Base-by-base conservation (phyloP, 2,329 filamentous ascomycete species). In the Ophiocordyceps camponoti-floridani region DNA sequence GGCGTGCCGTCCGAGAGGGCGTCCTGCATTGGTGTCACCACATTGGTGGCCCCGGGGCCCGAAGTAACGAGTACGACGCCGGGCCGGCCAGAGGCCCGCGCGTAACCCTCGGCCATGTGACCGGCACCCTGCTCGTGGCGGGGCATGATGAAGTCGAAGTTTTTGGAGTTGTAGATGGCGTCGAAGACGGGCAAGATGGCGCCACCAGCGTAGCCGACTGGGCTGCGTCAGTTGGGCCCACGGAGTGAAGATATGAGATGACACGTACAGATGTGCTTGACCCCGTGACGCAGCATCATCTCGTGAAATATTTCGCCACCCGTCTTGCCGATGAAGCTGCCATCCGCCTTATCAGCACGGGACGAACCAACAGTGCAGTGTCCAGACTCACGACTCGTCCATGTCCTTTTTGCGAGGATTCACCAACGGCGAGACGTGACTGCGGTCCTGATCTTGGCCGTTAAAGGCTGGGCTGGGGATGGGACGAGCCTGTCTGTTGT, bases 61-160 rank as follows among this genome's bases (percentile, higher is more conserved):
- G 91, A 96, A 35, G 91, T 98, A 51, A 98, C 91, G 48, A 98
- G 72, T 46, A 98, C 91, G 46, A 96, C 91, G 59, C 91, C 91
- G 47, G 88, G 87, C 67, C 87, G 88, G 54, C 91, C 91, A 44
- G 83, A 89, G 47, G 87, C 89, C 56, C 91, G 81, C 46, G 91
- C 91, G 61, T 96, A 96, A 44, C 91, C 91, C 66, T 96, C 82
- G 14, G 91, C 91, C 91, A 96, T 98, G 67, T 98, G 91, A 51
- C 91, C 91, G 47, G 91, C 91, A 52, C 91, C 91, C 67, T 98
- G 91, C 68, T 96, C 91, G 66, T 98, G 91, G 64, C 84, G 79
- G 28, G 91, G 91, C 9, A 96, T 78, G 62, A 96, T 79, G 59
- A 98, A 96, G 50, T 95, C 81, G 68, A 96, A 94, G 65, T 95